A percentile compares a stretch with the other conserved stretches of the same genome.
Evolutionary conservation across 768 basidiomycete species (phyloP).

Genomic region (Hirschioporus abietinus): DNA sequence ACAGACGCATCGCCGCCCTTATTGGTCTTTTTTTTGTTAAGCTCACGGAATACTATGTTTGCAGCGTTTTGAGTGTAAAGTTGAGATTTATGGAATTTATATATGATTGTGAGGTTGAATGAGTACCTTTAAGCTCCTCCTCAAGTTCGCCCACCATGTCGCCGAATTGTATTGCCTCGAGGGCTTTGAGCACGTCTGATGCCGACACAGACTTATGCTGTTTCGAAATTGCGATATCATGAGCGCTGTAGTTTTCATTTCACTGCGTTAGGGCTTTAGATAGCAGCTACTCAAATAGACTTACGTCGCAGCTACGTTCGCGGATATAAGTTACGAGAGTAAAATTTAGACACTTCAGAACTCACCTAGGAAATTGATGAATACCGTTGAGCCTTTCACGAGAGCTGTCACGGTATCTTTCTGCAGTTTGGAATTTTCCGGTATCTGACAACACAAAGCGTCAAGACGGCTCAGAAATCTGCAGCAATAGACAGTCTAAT

Average conservation of each 20-base stretch:
- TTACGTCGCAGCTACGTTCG: conserved; percentile 40
- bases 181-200: conserved; percentile 83
- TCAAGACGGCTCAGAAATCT: not conserved
- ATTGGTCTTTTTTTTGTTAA: conserved; percentile 56
- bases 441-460: conserved; percentile 45
- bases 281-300: conserved; percentile 13
- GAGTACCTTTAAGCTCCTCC: conserved; percentile 58
- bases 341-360: conserved; percentile 9
- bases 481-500: not conserved
- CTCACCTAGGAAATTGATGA: conserved; percentile 90
- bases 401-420: conserved; percentile 86
- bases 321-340: conserved; percentile 14
- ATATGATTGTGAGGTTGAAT: no score
- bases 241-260: conserved; percentile 48
- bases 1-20: conserved; percentile 21
- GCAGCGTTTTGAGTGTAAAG: not conserved
- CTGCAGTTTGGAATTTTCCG: conserved; percentile 80
- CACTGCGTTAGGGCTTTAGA: not conserved
- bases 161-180: conserved; percentile 72
- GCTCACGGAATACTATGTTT: conserved; percentile 56
- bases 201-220: conserved; percentile 88
- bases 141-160: conserved; percentile 63
- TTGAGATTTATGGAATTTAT: not conserved
- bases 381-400: conserved; percentile 87
- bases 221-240: conserved; percentile 79